Base-by-base conservation (phyloP, 2,329 filamentous ascomycete species). In the Verticillium klebahnii region DNA sequence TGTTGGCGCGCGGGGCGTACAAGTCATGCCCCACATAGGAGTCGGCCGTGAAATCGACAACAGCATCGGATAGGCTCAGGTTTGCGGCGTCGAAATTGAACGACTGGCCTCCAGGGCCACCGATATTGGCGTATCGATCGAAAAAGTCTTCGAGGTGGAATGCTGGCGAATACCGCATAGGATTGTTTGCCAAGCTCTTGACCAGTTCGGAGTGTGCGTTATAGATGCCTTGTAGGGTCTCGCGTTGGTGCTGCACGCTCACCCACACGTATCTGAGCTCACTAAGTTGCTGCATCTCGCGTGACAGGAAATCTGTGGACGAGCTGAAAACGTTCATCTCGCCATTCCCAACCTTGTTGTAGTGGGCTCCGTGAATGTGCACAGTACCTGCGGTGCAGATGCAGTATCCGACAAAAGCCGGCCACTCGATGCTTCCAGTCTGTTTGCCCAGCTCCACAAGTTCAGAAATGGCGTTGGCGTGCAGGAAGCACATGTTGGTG, bases 131-230 rank as follows among this genome's bases (percentile, higher is more conserved):
- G 63, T 96, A 96, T 32, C 92, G 83, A 68, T 95, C 91, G 68
- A 95, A 93, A 74, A 96, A 96, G 70, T 95, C 91, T 66, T 95
- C 92, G 15, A 93, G 83, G 64, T 95, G 91, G 69, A 95, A 94
- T 1, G 91, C 89, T 0, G 91, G 89, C 0, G 88, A 88, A 67
- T 92, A 92, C 11, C 90, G 78, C 82, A 91, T 88, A 0, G 87
- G 82, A 65, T 85, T 91, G 60, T 82, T 87, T 1, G 85, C 82
- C 23, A 92, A 74, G 3, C 85, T 87, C 70, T 91, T 90, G 60
- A 93, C 88, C n/a, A 96, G 81, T 72, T 93, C 90, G 0, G 85
- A 82, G 69, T 96, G 92, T n/a, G 89, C 90, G 31, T 84, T 85
- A 71, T 90, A 93, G 12, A 96, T 89, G 9, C 82, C 85, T 73